phyloP scores from a whole-genome alignment of 2,329 filamentous ascomycete species.

The Cadophora gregata region DNA sequence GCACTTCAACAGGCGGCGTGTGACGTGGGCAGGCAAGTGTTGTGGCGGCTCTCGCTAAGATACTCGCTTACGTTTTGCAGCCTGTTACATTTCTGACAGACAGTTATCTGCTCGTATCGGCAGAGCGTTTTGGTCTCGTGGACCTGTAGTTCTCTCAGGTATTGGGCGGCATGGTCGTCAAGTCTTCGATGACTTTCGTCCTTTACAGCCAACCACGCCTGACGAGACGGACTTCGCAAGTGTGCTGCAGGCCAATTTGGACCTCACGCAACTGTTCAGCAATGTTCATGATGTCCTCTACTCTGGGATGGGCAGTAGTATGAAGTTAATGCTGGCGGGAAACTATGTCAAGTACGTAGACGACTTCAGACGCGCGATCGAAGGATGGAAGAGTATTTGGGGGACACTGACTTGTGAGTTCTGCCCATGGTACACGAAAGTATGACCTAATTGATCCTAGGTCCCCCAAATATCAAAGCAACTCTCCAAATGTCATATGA shows the following conservation, averaged over 20 bases:
- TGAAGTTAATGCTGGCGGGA: constrained; percentile 71
- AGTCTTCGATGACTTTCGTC: constrained; percentile 68
- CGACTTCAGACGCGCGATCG: constrained; percentile 72
- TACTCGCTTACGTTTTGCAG: constrained; percentile 36
- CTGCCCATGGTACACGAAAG: no score
- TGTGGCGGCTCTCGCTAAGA: constrained; percentile 26
- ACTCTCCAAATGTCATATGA: constrained; percentile 73
- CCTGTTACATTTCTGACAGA: constrained; percentile 64
- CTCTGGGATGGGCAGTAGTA: constrained; percentile 70
- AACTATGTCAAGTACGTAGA: constrained; percentile 78
- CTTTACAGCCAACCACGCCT: constrained; percentile 61
- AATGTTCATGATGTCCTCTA: constrained; percentile 77
- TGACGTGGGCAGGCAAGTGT: constrained; percentile 67
- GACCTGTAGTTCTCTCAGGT: constrained; percentile 69
- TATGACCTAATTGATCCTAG: constrained; percentile 43
- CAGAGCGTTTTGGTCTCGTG: constrained; percentile 74
- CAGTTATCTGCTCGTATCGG: constrained; percentile 73
- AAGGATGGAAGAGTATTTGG: constrained; percentile 74
- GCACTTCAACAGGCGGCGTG: constrained; percentile 64
- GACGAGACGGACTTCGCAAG: constrained; percentile 71
- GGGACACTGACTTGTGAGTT: constrained; percentile 65
- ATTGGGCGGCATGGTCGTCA: constrained; percentile 41
- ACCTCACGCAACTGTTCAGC: constrained; percentile 72
- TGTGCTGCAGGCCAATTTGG: constrained; percentile 72
- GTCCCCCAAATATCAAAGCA: constrained; percentile 68